A percentile compares a stretch with the other conserved stretches of the same genome.
phyloP scores from a whole-genome alignment of 306 rosid species.

The Myrica gale region DNA sequence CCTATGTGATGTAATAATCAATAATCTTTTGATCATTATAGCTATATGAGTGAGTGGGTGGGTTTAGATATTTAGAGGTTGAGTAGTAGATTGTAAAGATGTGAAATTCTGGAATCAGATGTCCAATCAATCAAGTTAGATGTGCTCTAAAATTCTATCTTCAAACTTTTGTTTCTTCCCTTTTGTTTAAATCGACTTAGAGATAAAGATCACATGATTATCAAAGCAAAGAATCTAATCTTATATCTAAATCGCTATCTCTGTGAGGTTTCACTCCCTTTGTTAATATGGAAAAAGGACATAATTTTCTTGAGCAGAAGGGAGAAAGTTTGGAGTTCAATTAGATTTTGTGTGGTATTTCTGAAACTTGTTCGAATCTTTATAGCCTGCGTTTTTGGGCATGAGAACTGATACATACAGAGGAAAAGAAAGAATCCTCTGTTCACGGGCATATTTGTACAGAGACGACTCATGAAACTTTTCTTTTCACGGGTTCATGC shows the following conservation, averaged over 20 bases:
- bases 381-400: background rate
- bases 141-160: conserved; percentile 31
- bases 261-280: background rate
- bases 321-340: too few relatives aligned
- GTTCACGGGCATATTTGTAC: conserved; percentile 25
- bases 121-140: conserved; percentile 46
- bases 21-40: conserved; percentile 36
- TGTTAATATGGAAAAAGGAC: background rate
- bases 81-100: conserved; percentile 44
- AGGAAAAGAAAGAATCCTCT: conserved; percentile 9
- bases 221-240: conserved; percentile 50
- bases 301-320: too few relatives aligned
- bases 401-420: background rate
- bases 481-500: background rate
- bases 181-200: conserved; percentile 14
- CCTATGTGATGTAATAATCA: conserved; percentile 43
- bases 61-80: conserved; percentile 36
- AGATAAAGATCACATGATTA: conserved; percentile 20
- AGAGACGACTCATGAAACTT: background rate
- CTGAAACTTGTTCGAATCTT: background rate
- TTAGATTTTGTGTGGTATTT: too few relatives aligned
- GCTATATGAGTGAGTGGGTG: conserved; percentile 33
- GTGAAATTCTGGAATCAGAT: conserved; percentile 33
- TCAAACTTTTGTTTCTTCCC: conserved; percentile 32
- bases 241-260: background rate